Conservation (phyloP, 352 stramenopile genomes). For the Globisporangium yorkense region DNA sequence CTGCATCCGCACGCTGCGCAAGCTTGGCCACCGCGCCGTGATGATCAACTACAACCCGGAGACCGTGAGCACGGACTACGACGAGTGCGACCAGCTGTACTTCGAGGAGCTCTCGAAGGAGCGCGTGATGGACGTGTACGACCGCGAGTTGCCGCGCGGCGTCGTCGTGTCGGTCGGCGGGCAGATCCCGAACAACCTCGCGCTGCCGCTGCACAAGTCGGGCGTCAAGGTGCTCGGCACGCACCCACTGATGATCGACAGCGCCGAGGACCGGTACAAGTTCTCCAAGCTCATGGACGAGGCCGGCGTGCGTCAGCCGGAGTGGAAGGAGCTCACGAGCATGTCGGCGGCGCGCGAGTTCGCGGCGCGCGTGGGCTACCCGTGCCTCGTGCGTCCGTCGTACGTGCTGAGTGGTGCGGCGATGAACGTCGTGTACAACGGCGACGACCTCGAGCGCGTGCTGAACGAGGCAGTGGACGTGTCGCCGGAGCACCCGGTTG, state of each 20-base stretch:
- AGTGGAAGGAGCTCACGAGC: constrained; percentile 88
- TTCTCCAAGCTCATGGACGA: constrained; percentile 96
- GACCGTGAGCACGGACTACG: constrained; percentile 97
- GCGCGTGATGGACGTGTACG: constrained; percentile 94
- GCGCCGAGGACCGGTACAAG: constrained; percentile 91
- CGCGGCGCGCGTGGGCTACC: constrained; percentile 91
- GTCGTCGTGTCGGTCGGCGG: constrained; percentile 93
- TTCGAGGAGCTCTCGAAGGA: constrained; percentile 95
- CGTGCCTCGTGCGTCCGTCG: constrained; percentile 94
- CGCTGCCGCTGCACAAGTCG: constrained; percentile 86
- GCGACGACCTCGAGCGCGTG: constrained; percentile 84
- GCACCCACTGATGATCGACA: constrained; percentile 91
- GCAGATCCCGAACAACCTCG: constrained; percentile 97
- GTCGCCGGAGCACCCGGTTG: constrained; percentile 94
- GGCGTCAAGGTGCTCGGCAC: constrained; percentile 85
- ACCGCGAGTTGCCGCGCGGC: constrained; percentile 79
- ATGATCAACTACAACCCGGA: constrained; percentile 98
- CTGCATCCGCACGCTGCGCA: constrained; percentile 89
- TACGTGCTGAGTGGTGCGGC: constrained; percentile 97
- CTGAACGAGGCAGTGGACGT: constrained; percentile 92
- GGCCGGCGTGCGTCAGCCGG: constrained; percentile 83
- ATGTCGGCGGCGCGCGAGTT: constrained; percentile 89
- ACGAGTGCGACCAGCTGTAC: constrained; percentile 97
- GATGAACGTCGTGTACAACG: constrained; percentile 97
- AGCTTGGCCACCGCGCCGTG: constrained; percentile 76